Evolutionary conservation across 768 basidiomycete species (phyloP), one percentile per base, ranked within the genome.

Genomic region (Lentinula boryana): DNA sequence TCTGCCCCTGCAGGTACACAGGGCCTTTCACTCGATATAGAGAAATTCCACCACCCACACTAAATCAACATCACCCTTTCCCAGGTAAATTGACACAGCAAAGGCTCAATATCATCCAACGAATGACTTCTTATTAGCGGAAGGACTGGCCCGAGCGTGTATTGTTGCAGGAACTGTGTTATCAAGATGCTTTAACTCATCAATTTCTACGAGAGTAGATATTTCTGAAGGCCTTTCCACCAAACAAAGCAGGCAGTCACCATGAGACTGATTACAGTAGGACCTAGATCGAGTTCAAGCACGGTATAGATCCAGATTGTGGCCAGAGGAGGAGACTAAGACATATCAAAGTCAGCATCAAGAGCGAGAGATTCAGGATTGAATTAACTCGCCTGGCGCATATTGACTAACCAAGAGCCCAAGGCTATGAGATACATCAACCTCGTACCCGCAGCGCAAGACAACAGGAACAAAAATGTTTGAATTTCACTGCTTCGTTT

Each of bases 261-360:
- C 1, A 70, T 60, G 13, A 93, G 75, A 63, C 82, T 84, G 32
- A 84, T 60, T 3, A 84, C 74, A 5, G 90, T 85, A 18, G 84
- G 82, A 2, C 76, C 77, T 27, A 94, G 72, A 60, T 87, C 82
- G 31, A 92, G 77, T 64, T 91, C 87, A 12, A 91, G 74, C 53
- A 92, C 76, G 3, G 83, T 78, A 66, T 89, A 93, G 8, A 92
- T 76, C 91, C 92, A 93, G 5, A 88, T 68, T 0, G 91, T 91
- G 2, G 85, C 85, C 58, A 93, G 73, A 10, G 92, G 89, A 12
- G 92, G 91, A 60, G 82, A 81, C 92, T 93, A 23, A 36, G 60
- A 38, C 44, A 35, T 18, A 51, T 48, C 52, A 63, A 31, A 63
- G 46, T 27, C 12, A 18, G 31, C 32, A 38, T 50, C 41, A n/a